These are phyloP conservation scores for Xylaria sp. DNA, from an alignment of 2,329 filamentous ascomycete genomes.

Conservation along the genomic window DNA sequence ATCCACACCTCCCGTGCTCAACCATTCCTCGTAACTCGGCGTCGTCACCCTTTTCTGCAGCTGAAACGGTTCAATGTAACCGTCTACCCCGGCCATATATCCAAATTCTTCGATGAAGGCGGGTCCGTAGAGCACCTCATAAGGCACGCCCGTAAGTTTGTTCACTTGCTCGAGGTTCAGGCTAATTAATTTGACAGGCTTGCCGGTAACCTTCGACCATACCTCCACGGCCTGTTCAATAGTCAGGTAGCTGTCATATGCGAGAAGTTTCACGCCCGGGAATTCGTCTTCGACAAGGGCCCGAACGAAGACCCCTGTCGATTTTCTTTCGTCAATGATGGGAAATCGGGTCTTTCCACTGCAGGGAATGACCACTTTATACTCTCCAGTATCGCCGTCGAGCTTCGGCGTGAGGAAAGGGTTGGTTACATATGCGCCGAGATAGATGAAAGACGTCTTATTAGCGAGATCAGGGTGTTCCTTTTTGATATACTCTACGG, in stretches of 20 bases:
- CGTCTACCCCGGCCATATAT: constrained; percentile 54
- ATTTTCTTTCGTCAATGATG: constrained; percentile 52
- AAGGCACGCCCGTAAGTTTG: constrained; percentile 48
- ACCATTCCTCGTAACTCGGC: constrained; percentile 47
- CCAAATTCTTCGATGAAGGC: constrained; percentile 45
- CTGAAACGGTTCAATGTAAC: constrained; percentile 52
- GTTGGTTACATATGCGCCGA: constrained; percentile 49
- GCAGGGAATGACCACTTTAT: constrained; percentile 48
- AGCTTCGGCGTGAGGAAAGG: constrained; percentile 46
- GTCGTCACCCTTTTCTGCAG: constrained; percentile 50
- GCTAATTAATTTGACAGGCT: constrained; percentile 48
- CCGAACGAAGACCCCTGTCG: constrained; percentile 57
- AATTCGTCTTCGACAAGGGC: constrained; percentile 55
- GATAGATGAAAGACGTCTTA: constrained; percentile 49
- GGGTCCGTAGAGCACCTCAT: constrained; percentile 45
- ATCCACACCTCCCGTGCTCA: constrained; percentile 38
- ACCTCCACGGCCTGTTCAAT: constrained; percentile 48
- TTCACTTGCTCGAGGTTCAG: constrained; percentile 50
- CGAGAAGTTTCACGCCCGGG: constrained; percentile 55
- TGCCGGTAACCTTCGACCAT: constrained; percentile 53
- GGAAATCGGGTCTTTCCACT: constrained; percentile 47
- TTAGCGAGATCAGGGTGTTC: constrained; percentile 43
- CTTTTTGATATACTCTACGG: constrained; percentile 46
- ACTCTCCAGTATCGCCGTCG: constrained; percentile 46
- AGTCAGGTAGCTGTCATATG: constrained; percentile 55